Evolutionary conservation across 139 green algal species (phyloP).

Genomic region (Picochlorum sp.): DNA sequence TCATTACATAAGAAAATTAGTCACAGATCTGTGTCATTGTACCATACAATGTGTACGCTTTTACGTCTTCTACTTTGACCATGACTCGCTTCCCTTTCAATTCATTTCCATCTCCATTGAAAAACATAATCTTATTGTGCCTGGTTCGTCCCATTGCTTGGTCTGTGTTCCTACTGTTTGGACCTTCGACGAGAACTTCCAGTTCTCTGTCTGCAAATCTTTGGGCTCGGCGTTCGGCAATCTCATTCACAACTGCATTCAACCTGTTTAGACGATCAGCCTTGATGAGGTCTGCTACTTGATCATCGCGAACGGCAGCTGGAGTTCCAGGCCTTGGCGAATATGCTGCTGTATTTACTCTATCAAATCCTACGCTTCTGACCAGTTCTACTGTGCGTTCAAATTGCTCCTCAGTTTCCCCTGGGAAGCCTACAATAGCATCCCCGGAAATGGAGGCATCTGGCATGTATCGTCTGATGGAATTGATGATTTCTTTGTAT

Average conservation of each 20-base stretch:
- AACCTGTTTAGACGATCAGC: conserved; percentile 84
- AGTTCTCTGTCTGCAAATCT: conserved; percentile 57
- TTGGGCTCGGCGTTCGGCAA: conserved; percentile 78
- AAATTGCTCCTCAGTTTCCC: conserved; percentile 95
- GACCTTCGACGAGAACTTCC: conserved; percentile 72
- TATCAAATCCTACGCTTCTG: conserved; percentile 84
- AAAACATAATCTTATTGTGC: conserved; percentile 93
- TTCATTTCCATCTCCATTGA: conserved; percentile 55
- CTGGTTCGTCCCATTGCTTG: conserved; percentile 76
- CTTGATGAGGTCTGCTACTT: conserved; percentile 91
- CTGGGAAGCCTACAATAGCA: conserved; percentile 94
- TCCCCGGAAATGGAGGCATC: conserved; percentile 87
- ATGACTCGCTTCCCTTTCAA: conserved; percentile 62
- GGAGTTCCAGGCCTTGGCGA: conserved; percentile 85
- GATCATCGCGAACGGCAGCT: conserved; percentile 58
- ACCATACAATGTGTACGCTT: conserved; percentile 62
- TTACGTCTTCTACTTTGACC: conserved; percentile 54
- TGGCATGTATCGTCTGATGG: conserved; percentile 90
- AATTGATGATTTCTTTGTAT: conserved; percentile 87
- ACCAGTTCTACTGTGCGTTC: conserved; percentile 71
- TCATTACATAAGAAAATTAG: no score
- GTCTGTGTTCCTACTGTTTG: conserved; percentile 53
- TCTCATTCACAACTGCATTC: conserved; percentile 76
- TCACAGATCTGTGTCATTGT: neutral
- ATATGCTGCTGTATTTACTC: conserved; percentile 88